A percentile compares a stretch with the other conserved stretches of the same genome.
These are phyloP conservation scores for Aspergillus terreus DNA, from an alignment of 2,329 filamentous ascomycete genomes.

Conservation along the genomic window DNA sequence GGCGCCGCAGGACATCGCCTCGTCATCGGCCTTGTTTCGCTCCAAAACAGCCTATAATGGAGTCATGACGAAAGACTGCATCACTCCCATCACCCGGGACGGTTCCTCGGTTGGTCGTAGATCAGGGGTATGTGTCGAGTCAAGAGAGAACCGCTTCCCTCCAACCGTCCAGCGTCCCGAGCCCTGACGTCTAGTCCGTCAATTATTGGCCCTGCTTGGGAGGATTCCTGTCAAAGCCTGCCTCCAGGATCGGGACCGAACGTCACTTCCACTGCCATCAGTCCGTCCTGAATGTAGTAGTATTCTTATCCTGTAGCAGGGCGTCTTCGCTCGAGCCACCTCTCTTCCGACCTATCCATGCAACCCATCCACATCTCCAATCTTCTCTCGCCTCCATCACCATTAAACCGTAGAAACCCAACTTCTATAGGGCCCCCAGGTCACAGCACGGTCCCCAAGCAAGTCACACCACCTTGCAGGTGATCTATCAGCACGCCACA, in stretches of 20 bases:
- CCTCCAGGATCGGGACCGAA: too few relatives aligned
- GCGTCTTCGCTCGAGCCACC: not conserved
- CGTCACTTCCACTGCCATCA: too few relatives aligned
- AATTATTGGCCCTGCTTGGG: not conserved
- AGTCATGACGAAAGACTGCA: not conserved
- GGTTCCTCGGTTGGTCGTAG: not conserved
- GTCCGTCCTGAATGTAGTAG: too few relatives aligned
- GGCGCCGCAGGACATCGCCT: too few relatives aligned
- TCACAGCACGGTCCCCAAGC: conserved; percentile 1
- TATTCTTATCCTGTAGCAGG: not conserved
- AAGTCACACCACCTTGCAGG: conserved; percentile 10
- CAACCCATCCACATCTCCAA: not conserved
- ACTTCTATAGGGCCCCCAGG: too few relatives aligned
- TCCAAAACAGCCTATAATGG: not conserved
- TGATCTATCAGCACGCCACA: conserved; percentile 11
- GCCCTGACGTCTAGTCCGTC: not conserved
- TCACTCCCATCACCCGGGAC: not conserved
- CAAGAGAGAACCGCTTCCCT: not conserved
- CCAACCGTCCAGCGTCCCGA: not conserved
- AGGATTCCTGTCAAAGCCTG: not conserved
- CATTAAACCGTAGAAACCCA: not conserved
- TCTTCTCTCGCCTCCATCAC: not conserved
- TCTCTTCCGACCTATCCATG: not conserved
- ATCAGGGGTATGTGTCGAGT: not conserved
- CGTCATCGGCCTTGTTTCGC: too few relatives aligned